Evolutionary conservation across 306 rosid species (phyloP).

Genomic region (Erythrophleum fordii): DNA sequence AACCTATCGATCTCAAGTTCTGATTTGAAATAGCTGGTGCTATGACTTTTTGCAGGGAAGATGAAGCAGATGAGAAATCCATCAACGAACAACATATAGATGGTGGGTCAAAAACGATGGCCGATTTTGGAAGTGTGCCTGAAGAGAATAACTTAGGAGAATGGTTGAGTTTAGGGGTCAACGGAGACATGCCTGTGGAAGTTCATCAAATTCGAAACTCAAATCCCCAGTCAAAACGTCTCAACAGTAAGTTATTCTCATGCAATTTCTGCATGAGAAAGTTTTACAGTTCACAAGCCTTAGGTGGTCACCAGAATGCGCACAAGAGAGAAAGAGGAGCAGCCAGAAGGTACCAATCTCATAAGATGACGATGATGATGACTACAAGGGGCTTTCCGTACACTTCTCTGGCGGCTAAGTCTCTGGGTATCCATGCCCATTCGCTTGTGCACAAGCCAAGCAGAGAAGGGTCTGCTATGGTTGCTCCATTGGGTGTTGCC

Average conservation of each 20-base stretch:
- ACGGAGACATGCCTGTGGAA: constrained; percentile 14
- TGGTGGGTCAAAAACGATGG: constrained; percentile 21
- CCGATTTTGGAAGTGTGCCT: neutral
- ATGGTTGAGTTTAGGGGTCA: constrained; percentile 70
- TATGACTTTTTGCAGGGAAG: constrained; percentile 44
- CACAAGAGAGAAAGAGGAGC: constrained; percentile 93
- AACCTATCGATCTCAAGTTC: constrained; percentile 25
- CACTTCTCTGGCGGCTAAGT: constrained; percentile 41
- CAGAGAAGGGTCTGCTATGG: constrained; percentile 48
- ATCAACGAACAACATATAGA: constrained; percentile 30
- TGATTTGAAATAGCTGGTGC: neutral
- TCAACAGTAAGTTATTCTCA: constrained; percentile 62
- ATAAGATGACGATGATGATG: constrained; percentile 47
- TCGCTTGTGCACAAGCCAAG: constrained; percentile 58
- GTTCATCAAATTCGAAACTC: constrained; percentile 18
- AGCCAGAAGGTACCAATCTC: constrained; percentile 58
- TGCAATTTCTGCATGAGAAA: constrained; percentile 90
- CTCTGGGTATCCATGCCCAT: constrained; percentile 65
- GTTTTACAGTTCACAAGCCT: constrained; percentile 91
- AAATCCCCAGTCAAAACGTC: constrained; percentile 44
- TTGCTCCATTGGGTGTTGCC: constrained; percentile 45
- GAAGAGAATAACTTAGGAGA: constrained; percentile 49
- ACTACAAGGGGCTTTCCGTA: constrained; percentile 47
- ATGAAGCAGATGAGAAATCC: constrained; percentile 30
- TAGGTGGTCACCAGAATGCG: constrained; percentile 97